Percentiles rank a stretch among this genome's conserved stretches.
phyloP scores from a whole-genome alignment of 2,329 filamentous ascomycete genomes.

The Apiospora koreana region DNA sequence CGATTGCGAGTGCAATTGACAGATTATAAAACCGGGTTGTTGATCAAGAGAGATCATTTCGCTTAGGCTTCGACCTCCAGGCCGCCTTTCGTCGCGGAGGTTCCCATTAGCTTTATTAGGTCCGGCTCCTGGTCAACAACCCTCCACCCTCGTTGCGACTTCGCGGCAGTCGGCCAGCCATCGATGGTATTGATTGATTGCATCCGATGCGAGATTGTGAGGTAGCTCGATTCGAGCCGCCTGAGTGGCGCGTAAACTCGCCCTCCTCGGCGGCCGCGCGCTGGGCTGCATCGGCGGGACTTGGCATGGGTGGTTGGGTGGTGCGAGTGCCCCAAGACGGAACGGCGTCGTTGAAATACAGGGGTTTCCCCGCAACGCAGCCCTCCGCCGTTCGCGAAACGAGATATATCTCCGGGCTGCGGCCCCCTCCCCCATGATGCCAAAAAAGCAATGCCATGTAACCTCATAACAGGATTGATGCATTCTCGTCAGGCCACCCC shows the following conservation, averaged over 20 bases:
- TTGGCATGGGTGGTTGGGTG: background rate
- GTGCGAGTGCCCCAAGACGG: background rate
- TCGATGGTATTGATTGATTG: accelerated
- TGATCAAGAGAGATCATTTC: too few relatives aligned
- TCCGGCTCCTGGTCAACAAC: too few relatives aligned
- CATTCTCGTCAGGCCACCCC: background rate
- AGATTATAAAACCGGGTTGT: too few relatives aligned
- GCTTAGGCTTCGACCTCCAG: too few relatives aligned
- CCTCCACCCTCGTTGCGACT: background rate
- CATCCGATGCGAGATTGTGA: background rate
- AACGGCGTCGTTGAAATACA: background rate
- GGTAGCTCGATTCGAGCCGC: too few relatives aligned
- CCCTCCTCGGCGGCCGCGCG: background rate
- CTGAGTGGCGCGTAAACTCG: background rate
- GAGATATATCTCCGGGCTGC: background rate
- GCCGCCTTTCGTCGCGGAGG: too few relatives aligned
- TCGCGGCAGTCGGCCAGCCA: background rate
- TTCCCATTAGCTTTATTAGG: too few relatives aligned
- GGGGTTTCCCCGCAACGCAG: background rate
- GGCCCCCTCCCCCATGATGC: background rate
- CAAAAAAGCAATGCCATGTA: background rate
- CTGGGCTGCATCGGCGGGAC: background rate
- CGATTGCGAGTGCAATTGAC: too few relatives aligned
- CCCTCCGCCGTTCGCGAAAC: background rate
- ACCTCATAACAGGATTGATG: background rate